Conservation (phyloP, 2,329 filamentous ascomycete genomes). For the Clonostachys solani region DNA sequence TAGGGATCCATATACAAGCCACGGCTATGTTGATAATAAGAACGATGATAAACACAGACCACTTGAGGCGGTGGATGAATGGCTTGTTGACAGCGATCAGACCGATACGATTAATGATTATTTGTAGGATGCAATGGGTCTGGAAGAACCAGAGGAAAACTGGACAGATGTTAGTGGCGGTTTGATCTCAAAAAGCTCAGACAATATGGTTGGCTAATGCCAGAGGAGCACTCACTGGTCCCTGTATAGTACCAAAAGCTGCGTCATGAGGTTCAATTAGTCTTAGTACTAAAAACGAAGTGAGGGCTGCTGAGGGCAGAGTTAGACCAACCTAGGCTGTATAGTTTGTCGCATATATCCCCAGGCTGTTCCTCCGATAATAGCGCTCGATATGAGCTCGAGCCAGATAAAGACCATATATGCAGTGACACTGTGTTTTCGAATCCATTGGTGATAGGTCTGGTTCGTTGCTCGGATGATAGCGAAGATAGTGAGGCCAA, state of each 20-base stretch:
- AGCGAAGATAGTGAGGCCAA: not conserved
- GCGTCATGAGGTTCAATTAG: too few species aligned
- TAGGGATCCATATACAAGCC: conserved; percentile 45
- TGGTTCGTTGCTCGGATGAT: conserved; percentile 13
- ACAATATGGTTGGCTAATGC: not conserved
- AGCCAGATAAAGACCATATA: conserved; percentile 36
- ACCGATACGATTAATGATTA: conserved; percentile 45
- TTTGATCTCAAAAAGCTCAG: not conserved
- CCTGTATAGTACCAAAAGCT: too few species aligned
- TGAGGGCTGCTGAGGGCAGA: conserved; percentile 10
- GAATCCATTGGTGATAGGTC: conserved; percentile 20
- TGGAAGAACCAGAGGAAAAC: conserved; percentile 24
- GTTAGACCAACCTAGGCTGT: conserved; percentile 18
- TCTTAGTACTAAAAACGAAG: not conserved
- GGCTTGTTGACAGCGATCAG: conserved; percentile 33
- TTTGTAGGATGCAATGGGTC: conserved; percentile 38
- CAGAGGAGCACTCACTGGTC: too few species aligned
- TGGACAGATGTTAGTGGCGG: conserved; percentile 1
- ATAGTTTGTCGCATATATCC: conserved; percentile 18
- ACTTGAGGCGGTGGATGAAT: conserved; percentile 33
- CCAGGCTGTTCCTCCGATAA: conserved; percentile 28
- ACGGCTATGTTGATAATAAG: conserved; percentile 42
- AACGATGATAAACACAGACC: conserved; percentile 33
- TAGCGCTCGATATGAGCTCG: conserved; percentile 24
- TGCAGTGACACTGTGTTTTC: conserved; percentile 21